Base-by-base conservation (phyloP, 768 basidiomycete genomes). In the Dioszegia hungarica region DNA sequence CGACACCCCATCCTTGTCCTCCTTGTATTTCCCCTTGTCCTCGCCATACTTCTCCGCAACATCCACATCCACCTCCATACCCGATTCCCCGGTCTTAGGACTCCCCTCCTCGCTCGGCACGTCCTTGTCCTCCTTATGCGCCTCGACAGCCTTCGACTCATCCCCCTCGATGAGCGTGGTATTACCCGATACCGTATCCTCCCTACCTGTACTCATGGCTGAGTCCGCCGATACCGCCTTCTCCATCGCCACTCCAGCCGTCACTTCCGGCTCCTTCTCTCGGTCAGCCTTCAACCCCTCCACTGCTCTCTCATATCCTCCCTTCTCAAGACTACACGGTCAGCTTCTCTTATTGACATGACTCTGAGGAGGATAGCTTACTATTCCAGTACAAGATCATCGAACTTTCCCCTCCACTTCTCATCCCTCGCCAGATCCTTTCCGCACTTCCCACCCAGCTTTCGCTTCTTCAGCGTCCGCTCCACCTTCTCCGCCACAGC, bases 301-400 rank as follows among this genome's bases (percentile, higher is more conserved):
- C 3, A 24, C 25, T 44, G 53, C 53, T n/a, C 15, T 15, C 17
- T 34, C 25, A 24, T 54, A 54, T 8, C 53, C 53, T 4, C 36
- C 28, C 25, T 56, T 56, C 25, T 46, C 44, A 19, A 56, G 43
- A 47, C 54, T 56, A 20, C 3, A 22, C n/a, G 3, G 50, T 54
- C 41, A 54, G 53, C 28, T 33, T 17, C 17, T 14, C 2, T n/a
- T n/a, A n/a, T n/a, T n/a, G n/a, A n/a, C n/a, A n/a, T n/a, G n/a
- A n/a, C n/a, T n/a, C n/a, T n/a, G n/a, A n/a, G n/a, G n/a, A n/a
- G n/a, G n/a, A n/a, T n/a, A n/a, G n/a, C 54, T 56, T 36, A 56
- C 54, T 56, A 56, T 37, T 56, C 54, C n/a, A n/a, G 3, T 2
- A 56, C 31, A 27, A 56, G 27, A n/a, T 38, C 44, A 17, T 56